phyloP scores from a whole-genome alignment of 305 asterid species.

The Solanum aculeatissimum region DNA sequence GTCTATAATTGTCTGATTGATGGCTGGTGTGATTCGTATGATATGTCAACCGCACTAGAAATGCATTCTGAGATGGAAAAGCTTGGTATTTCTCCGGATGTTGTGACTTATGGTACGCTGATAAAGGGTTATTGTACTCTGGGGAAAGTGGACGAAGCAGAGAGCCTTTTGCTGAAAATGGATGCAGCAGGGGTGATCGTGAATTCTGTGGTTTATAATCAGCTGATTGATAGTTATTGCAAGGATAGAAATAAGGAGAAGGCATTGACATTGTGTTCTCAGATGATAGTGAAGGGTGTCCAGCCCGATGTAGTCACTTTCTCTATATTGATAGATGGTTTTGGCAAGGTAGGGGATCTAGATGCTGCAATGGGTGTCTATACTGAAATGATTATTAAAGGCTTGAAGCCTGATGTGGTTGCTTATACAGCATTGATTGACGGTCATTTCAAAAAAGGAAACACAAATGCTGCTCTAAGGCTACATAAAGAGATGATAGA shows the following conservation, averaged over 20 bases:
- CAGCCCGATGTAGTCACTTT: slow-evolving; percentile 47
- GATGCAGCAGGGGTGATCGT: slow-evolving; percentile 17
- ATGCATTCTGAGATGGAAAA: not conserved
- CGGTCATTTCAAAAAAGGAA: slow-evolving; percentile 65
- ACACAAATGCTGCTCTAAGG: slow-evolving; percentile 44
- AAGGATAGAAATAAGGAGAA: slow-evolving; percentile 42
- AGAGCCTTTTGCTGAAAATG: slow-evolving; percentile 32
- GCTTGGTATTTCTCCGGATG: slow-evolving; percentile 44
- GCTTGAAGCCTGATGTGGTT: slow-evolving; percentile 56
- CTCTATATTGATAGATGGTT: slow-evolving; percentile 54
- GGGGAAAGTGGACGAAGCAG: slow-evolving; percentile 51
- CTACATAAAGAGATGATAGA: slow-evolving; percentile 51
- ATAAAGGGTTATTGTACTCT: slow-evolving; percentile 44
- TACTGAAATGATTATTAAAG: slow-evolving; percentile 61
- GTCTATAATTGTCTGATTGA: slow-evolving; percentile 55
- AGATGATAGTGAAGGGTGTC: slow-evolving; percentile 47
- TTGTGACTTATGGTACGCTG: slow-evolving; percentile 48
- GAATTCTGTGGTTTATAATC: slow-evolving; percentile 47
- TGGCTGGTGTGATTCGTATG: slow-evolving; percentile 34
- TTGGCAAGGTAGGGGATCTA: slow-evolving; percentile 43
- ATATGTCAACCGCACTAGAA: slow-evolving; percentile 27
- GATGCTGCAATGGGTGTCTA: slow-evolving; percentile 65
- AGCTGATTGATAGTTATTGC: slow-evolving; percentile 53
- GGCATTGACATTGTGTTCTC: slow-evolving; percentile 53
- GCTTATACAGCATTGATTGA: slow-evolving; percentile 56